Percentiles rank a stretch among this genome's conserved stretches.
phyloP scores from a whole-genome alignment of 441 rosid species.

The Omphalea diandra region DNA sequence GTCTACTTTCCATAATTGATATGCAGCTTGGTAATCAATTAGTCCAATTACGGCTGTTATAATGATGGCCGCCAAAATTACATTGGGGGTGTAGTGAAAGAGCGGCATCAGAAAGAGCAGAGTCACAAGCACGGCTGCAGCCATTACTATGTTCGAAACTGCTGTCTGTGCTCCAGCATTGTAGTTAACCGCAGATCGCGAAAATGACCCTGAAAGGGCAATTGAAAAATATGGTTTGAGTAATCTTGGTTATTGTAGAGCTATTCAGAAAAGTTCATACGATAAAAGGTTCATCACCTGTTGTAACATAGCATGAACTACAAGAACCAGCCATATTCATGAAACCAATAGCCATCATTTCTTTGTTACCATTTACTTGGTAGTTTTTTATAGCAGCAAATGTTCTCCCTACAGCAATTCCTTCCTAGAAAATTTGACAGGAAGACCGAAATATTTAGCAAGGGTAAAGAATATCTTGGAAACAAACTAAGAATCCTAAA shows the following conservation, averaged over 20 bases:
- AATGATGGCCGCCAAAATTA: constrained; percentile 84
- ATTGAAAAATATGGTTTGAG: constrained; percentile 11
- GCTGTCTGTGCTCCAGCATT: constrained; percentile 95
- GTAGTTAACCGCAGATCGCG: constrained; percentile 88
- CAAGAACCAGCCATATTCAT: constrained; percentile 98
- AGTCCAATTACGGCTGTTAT: constrained; percentile 94
- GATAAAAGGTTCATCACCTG: constrained; percentile 54
- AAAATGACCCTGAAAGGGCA: constrained; percentile 66
- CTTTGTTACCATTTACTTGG: constrained; percentile 97
- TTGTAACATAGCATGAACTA: constrained; percentile 86
- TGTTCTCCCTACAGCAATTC: constrained; percentile 97
- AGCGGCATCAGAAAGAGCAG: constrained; percentile 94
- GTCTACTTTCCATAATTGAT: constrained; percentile 81
- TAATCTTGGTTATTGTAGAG: no score
- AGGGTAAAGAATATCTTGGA: not conserved
- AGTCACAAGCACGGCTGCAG: constrained; percentile 78
- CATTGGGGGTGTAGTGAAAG: constrained; percentile 85
- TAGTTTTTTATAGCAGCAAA: constrained; percentile 83
- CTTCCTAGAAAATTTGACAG: constrained; percentile 53
- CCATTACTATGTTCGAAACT: constrained; percentile 79
- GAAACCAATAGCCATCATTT: constrained; percentile 94
- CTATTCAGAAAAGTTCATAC: no score
- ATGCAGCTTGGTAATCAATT: constrained; percentile 70
- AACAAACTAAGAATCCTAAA: not conserved
- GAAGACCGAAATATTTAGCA: not conserved